Evolutionary conservation across 495 filamentous ascomycete species (phyloP).

Genomic region (Tuber melanosporum): DNA sequence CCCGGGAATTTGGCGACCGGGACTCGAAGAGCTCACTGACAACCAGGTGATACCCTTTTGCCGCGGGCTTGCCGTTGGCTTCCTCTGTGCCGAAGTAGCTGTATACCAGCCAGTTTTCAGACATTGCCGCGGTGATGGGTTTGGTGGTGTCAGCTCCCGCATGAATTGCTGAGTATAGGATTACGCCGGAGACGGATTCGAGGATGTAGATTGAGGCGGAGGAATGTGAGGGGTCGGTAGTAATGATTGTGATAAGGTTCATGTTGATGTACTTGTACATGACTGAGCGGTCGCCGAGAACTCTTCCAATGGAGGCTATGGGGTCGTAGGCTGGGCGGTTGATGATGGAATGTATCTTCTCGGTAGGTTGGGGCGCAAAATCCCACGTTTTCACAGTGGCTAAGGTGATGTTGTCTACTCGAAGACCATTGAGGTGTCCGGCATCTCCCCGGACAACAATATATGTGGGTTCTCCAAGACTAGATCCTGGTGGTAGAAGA

Average conservation of each 20-base stretch:
- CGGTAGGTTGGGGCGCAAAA: slow-evolving; percentile 61
- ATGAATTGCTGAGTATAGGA: slow-evolving; percentile 66
- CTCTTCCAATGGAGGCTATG: slow-evolving; percentile 88
- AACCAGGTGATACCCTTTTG: slow-evolving; percentile 81
- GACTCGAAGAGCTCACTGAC: slow-evolving; percentile 89
- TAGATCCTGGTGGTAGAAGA: slow-evolving; percentile 22
- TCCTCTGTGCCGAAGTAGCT: slow-evolving; percentile 59
- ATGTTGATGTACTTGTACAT: slow-evolving; percentile 96
- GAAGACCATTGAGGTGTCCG: slow-evolving; percentile 57
- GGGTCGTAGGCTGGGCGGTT: slow-evolving; percentile 70
- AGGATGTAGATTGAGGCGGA: slow-evolving; percentile 70
- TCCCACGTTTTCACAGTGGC: slow-evolving; percentile 57
- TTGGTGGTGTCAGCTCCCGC: slow-evolving; percentile 66
- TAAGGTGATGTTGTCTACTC: slow-evolving; percentile 39
- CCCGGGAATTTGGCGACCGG: slow-evolving; percentile 70
- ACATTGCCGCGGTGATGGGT: slow-evolving; percentile 66
- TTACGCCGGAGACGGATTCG: slow-evolving; percentile 74
- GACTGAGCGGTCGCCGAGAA: slow-evolving; percentile 82
- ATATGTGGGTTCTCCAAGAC: slow-evolving; percentile 28
- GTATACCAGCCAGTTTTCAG: slow-evolving; percentile 95
- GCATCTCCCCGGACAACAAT: slow-evolving; percentile 59
- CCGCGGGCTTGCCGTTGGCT: slow-evolving; percentile 45
- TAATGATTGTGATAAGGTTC: slow-evolving; percentile 73
- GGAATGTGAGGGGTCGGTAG: slow-evolving; percentile 50
- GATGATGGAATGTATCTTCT: slow-evolving; percentile 61